Base-by-base conservation (phyloP, 2,329 filamentous ascomycete species). In the Cadophora gregata region DNA sequence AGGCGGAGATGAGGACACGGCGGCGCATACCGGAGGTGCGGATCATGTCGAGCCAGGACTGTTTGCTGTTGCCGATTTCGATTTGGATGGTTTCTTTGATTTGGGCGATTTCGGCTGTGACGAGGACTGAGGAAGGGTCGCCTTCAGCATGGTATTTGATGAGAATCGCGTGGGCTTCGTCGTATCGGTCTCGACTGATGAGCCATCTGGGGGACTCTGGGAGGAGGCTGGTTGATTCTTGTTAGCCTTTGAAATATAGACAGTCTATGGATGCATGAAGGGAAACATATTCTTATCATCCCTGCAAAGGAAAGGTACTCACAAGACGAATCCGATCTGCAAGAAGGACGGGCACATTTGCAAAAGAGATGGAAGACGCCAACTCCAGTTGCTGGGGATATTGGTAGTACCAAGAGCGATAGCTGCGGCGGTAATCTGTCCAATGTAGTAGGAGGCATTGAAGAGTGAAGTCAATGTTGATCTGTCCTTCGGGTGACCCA, bases 191-290 rank as follows among this genome's bases (percentile, higher is more conserved):
- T 62, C 86, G 81, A 61, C 81, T 81, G 69, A 85, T 84, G 19
- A 87, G 78, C 83, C 83, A 88, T 64, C 86, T 78, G 9, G 86
- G 86, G 27, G 81, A 84, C 72, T 88, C 86, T 1, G 86, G 85
- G 8, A 87, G 77, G 68, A 85, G 79, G 38, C 71, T 72, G 21
- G 10, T 31, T 9, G n/a, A 31, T 6, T 16, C 21, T 25, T 67
- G 19, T 47, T 47, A 47, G 42, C 21, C 9, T 21, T 3, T 42
- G 6, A 42, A 3, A 42, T 8, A 14, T 42, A 3, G 6, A 42
- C 7, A 8, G 36, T 42, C 31, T 33, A 5, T 33, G 31, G 31
- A 33, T 33, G 10, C 10, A 10, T 5, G 5, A 33, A 10, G 5
- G 31, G 31, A 10, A 33, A 33, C 5, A 33, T 9, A n/a, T 12